Base-by-base conservation (phyloP, 2,329 filamentous ascomycete genomes). In the Ramularia collo-cygni region DNA sequence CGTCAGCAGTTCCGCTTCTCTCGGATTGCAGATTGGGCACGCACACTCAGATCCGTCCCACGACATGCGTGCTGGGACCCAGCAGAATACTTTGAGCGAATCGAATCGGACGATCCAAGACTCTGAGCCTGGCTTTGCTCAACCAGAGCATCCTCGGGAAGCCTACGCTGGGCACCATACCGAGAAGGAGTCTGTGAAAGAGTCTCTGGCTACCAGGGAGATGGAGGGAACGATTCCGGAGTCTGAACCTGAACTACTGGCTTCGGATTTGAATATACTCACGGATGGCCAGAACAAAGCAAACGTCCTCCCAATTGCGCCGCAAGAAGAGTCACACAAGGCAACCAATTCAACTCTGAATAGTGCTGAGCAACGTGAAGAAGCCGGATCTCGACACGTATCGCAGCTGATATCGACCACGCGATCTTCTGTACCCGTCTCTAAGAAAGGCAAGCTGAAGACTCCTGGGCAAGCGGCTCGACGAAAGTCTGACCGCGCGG, bases 341-440 rank as follows among this genome's bases (percentile, higher is more conserved):
- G 34, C 42, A 19, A 15, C 27, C 8, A 30, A 38, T n/a, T 10
- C 24, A 21, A 41, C 49, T 34, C 40, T 54, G 46, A 46, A 54
- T 30, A 55, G 55, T 40, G 42, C 52, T 24, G 55, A 52, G 28
- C 48, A 51, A 37, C 58, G 56, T 12, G 66, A 67, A 42, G 36
- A 58, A 29, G 55, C 58, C 28, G 62, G 63, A 14, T 57, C 59
- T 14, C 45, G 51, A 38, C 59, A 62, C 28, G 61, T 58, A 12
- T 57, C 53, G 14, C 55, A 59, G 28, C 44, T 59, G 12, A 43
- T 58, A 7, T 42, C 51, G 32, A 27, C 35, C 18, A 35, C 40
- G 14, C 21, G 21, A 10, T 24, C 21, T 6, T 24, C 21, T 6
- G 21, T 24, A 24, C 14, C 34, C 18, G 38, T 24, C 9, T 14